Conservation (phyloP, 2,329 filamentous ascomycete genomes). For the Alternaria sp. region DNA sequence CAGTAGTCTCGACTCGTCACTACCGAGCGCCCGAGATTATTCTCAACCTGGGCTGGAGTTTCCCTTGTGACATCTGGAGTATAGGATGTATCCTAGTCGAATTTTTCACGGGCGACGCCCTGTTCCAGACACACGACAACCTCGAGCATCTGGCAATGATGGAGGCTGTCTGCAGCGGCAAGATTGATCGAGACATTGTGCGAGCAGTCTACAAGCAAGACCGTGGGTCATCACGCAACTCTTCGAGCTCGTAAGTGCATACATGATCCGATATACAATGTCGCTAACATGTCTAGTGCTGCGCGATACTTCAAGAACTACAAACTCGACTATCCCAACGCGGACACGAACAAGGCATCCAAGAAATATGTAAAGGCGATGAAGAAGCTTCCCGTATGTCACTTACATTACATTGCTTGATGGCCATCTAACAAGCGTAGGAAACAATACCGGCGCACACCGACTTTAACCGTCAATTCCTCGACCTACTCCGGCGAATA, state of each 20-base stretch:
- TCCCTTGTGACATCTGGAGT: slow-evolving; percentile 74
- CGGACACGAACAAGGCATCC: slow-evolving; percentile 69
- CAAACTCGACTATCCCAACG: slow-evolving; percentile 69
- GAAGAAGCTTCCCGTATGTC: slow-evolving; percentile 67
- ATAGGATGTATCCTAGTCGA: slow-evolving; percentile 74
- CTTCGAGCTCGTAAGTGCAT: slow-evolving; percentile 63
- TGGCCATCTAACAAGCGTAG: slow-evolving; percentile 48
- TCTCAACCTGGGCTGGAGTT: slow-evolving; percentile 72
- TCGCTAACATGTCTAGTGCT: slow-evolving; percentile 45
- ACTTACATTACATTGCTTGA: neutral
- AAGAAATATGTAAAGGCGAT: slow-evolving; percentile 74
- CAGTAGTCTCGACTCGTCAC: slow-evolving; percentile 71
- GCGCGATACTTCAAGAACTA: slow-evolving; percentile 64
- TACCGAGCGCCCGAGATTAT: slow-evolving; percentile 74
- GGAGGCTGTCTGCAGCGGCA: slow-evolving; percentile 67
- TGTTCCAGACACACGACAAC: slow-evolving; percentile 75
- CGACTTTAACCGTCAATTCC: slow-evolving; percentile 68
- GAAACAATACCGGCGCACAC: slow-evolving; percentile 69
- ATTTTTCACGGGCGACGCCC: slow-evolving; percentile 72
- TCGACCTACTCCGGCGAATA: slow-evolving; percentile 68
- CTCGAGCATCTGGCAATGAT: slow-evolving; percentile 75
- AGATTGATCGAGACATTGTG: slow-evolving; percentile 64
- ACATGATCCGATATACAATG: neutral
- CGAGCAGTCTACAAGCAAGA: slow-evolving; percentile 61
- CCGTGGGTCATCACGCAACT: slow-evolving; percentile 59